Evolutionary conservation across 176 grass and related monocot genomes (phyloP).

Genomic region (Triticum turgidum): DNA sequence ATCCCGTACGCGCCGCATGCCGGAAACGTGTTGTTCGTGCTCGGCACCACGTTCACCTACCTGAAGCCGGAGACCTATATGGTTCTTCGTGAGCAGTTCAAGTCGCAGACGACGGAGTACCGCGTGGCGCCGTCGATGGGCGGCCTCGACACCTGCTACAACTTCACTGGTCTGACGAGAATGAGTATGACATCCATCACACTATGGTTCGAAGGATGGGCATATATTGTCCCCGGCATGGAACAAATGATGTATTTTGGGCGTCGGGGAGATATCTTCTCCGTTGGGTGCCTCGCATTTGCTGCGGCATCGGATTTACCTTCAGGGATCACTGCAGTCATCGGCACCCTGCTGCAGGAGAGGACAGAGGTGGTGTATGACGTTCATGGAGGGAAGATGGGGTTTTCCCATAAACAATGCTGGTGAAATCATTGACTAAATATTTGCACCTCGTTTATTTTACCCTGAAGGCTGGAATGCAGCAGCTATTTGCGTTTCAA

Average conservation of each 20-base stretch:
- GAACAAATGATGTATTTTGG: not conserved
- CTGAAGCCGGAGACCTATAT: not conserved
- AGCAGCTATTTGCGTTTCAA: no score
- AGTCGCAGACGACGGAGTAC: not conserved
- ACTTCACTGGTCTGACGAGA: not conserved
- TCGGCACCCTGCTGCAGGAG: not conserved
- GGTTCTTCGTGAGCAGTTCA: not conserved
- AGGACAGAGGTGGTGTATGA: not conserved
- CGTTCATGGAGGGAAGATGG: not conserved
- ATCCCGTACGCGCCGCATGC: not conserved
- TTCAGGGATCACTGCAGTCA: not conserved
- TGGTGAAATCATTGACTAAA: not conserved
- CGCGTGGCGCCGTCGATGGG: not conserved
- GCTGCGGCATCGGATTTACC: not conserved
- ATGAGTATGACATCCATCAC: not conserved
- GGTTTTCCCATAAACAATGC: not conserved
- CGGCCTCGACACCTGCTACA: conserved; percentile 29
- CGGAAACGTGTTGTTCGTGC: not conserved
- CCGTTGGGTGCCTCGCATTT: not conserved
- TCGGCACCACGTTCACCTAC: not conserved
- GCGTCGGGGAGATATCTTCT: not conserved
- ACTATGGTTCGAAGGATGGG: not conserved
- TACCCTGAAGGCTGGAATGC: no score
- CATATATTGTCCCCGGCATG: not conserved
- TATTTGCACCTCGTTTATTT: no score